A percentile compares a stretch with the other conserved stretches of the same genome.
phyloP scores from a whole-genome alignment of 371 early-diverging fungal genomes.

The Haplosporangium sp. region DNA sequence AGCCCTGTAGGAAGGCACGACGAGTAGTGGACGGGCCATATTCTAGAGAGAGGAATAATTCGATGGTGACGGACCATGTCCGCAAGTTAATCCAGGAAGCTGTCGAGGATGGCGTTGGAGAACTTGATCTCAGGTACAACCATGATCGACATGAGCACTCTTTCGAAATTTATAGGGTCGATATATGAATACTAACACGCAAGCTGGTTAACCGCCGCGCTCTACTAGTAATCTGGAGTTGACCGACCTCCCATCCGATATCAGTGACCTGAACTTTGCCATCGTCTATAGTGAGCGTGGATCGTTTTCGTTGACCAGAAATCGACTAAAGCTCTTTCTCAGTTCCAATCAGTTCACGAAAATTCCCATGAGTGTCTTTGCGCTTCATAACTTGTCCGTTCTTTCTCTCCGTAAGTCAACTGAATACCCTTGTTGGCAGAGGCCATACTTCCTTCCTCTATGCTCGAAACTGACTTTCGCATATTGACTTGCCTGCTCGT shows the following conservation, averaged over 20 bases:
- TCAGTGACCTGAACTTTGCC: constrained; percentile 62
- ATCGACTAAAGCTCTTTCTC: constrained; percentile 63
- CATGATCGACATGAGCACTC: neutral
- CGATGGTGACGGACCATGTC: constrained; percentile 54
- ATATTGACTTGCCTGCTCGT: neutral
- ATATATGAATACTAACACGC: too few relatives aligned
- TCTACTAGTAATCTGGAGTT: constrained; percentile 58
- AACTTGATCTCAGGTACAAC: constrained; percentile 65
- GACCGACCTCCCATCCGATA: constrained; percentile 63
- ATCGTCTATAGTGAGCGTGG: constrained; percentile 60
- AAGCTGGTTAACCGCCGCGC: too few relatives aligned
- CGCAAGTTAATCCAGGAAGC: constrained; percentile 62
- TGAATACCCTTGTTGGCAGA: neutral
- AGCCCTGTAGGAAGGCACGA: constrained; percentile 37
- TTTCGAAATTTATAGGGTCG: neutral
- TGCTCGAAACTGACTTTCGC: neutral
- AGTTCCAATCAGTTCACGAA: constrained; percentile 58
- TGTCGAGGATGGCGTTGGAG: constrained; percentile 65
- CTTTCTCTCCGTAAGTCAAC: constrained; percentile 62
- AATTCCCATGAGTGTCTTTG: constrained; percentile 59
- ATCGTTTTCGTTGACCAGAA: constrained; percentile 54
- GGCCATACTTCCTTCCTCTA: neutral
- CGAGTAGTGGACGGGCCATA: constrained; percentile 37
- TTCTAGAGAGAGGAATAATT: constrained; percentile 27
- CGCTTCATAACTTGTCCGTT: constrained; percentile 63